Percentiles rank a stretch among this genome's conserved stretches.
These are phyloP conservation scores for Protomyces gravidus DNA, from an alignment of 1,139 yeast species.

Conservation along the genomic window DNA sequence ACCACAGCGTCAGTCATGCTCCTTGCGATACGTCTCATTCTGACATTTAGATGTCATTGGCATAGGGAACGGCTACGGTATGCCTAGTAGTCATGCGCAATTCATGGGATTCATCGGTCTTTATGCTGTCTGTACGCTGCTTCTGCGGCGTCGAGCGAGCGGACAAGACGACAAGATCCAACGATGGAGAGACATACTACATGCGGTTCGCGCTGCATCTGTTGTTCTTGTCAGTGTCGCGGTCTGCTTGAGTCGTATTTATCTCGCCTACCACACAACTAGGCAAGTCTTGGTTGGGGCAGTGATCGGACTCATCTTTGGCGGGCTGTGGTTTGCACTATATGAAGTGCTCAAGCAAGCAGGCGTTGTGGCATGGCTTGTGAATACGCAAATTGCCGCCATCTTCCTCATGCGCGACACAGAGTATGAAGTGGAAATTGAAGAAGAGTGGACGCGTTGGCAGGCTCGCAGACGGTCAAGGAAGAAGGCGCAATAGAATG, in stretches of 20 bases:
- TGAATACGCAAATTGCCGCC: background rate
- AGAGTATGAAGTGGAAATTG: background rate
- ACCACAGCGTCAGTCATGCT: constrained; percentile 50
- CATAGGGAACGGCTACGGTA: constrained; percentile 64
- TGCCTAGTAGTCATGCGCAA: constrained; percentile 97
- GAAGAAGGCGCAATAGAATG: no score
- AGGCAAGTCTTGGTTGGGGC: constrained; percentile 74
- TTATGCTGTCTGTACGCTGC: constrained; percentile 44
- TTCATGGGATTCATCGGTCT: constrained; percentile 82
- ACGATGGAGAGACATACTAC: background rate
- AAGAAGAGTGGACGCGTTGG: constrained; percentile 17
- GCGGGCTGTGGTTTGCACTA: constrained; percentile 49
- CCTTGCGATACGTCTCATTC: no score
- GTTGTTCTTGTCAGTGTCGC: constrained; percentile 1
- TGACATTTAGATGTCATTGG: constrained; percentile 4
- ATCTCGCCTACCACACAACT: constrained; percentile 68
- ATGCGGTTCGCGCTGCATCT: background rate
- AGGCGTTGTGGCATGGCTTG: constrained; percentile 10
- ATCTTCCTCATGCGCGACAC: constrained; percentile 11
- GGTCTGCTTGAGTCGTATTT: constrained; percentile 49
- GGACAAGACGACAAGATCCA: background rate
- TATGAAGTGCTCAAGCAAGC: background rate
- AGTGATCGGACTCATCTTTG: constrained; percentile 57
- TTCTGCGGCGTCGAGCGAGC: background rate
- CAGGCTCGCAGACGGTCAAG: no score